phyloP scores from a whole-genome alignment of 345 rosid species.

The Carallia brachiata region DNA sequence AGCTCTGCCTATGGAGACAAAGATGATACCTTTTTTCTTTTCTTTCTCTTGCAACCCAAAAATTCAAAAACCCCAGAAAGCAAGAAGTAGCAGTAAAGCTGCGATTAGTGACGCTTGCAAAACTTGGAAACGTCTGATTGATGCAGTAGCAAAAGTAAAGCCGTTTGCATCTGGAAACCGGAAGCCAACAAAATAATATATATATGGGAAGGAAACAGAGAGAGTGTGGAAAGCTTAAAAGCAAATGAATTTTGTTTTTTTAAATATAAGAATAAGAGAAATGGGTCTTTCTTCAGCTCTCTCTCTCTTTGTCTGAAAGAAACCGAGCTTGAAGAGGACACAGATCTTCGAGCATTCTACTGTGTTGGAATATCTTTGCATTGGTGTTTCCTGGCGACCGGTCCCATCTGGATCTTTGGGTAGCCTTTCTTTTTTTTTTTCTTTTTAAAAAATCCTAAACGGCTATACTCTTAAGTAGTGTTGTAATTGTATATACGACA shows the following conservation, averaged over 20 bases:
- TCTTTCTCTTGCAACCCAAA: too few species aligned
- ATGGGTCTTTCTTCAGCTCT: neutral
- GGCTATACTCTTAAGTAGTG: too few species aligned
- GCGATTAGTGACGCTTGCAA: neutral
- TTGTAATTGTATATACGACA: too few species aligned
- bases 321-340: constrained; percentile 3
- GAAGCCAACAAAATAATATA: neutral
- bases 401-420: constrained; percentile 15
- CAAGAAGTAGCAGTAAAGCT: neutral
- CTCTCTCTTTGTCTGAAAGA: neutral
- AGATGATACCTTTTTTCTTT: too few species aligned
- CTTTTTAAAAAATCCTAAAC: too few species aligned
- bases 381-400: constrained; percentile 22
- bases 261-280: constrained; percentile 7
- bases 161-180: constrained; percentile 3
- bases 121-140: neutral
- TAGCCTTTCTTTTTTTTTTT: neutral
- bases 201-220: constrained; percentile 16
- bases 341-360: constrained; percentile 21
- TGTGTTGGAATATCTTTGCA: constrained; percentile 16
- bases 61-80: constrained; percentile 10
- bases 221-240: neutral
- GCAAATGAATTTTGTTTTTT: constrained; percentile 12
- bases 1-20: too few species aligned
- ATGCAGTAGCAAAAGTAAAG: neutral